phyloP scores from a whole-genome alignment of 257 asterid species.

The Solanum appendiculatum region DNA sequence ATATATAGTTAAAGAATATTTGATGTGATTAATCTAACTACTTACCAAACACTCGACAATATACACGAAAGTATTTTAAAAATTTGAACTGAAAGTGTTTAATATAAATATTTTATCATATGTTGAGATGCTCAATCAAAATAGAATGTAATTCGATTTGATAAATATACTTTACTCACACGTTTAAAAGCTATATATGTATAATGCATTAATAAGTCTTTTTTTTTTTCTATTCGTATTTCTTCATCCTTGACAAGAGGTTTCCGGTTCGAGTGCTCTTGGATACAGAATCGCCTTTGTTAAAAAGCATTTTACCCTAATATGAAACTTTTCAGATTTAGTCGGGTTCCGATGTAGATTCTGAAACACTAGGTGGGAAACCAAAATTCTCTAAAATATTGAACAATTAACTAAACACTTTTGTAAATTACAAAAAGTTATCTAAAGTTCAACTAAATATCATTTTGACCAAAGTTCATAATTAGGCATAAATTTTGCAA shows the following conservation, averaged over 20 bases:
- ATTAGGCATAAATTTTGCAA: neutral
- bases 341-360: accelerated
- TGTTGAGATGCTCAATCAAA: neutral
- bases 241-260: neutral
- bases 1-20: too few relatives aligned
- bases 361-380: neutral
- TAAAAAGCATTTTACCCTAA: too few relatives aligned
- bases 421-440: neutral
- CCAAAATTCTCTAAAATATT: neutral
- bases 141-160: neutral
- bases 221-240: neutral
- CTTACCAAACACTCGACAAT: neutral
- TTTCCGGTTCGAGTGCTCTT: too few relatives aligned
- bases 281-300: too few relatives aligned
- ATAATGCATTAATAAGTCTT: neutral
- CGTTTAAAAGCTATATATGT: neutral
- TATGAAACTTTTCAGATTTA: too few relatives aligned
- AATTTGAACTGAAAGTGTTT: neutral
- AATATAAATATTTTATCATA: neutral
- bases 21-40: neutral
- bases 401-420: neutral
- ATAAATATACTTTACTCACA: neutral
- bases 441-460: neutral
- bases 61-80: neutral
- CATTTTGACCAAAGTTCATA: neutral